These are phyloP conservation scores for Lomentospora prolificans DNA, from an alignment of 2,329 filamentous ascomycete genomes.

Conservation along the genomic window DNA sequence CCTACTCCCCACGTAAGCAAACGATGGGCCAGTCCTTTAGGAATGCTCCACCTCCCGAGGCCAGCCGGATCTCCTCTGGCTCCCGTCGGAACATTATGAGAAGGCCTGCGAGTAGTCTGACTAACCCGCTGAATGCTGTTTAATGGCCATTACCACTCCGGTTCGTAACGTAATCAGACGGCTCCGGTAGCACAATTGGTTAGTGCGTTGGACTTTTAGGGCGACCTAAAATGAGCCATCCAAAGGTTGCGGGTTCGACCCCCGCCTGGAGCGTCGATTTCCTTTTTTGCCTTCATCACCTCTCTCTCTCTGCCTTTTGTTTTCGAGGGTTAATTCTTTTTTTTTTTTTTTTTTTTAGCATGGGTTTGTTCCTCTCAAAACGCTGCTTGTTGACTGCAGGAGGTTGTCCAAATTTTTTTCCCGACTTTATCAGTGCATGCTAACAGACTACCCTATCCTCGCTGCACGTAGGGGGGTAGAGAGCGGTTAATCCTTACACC, in stretches of 20 bases:
- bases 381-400: conserved; percentile 2
- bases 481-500: not conserved
- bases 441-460: too few relatives aligned
- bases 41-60: too few relatives aligned
- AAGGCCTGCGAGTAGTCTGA: not conserved
- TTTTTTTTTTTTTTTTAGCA: conserved; percentile 1
- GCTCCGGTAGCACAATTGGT: conserved; percentile 16
- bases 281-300: not conserved
- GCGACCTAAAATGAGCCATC: conserved; percentile 8
- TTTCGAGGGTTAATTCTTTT: not conserved
- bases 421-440: too few relatives aligned
- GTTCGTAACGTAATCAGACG: not conserved
- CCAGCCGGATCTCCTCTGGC: too few relatives aligned
- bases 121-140: not conserved
- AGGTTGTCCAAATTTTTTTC: too few relatives aligned
- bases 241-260: conserved; percentile 16
- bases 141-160: not conserved
- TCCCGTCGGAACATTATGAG: too few relatives aligned
- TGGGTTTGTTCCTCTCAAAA: not conserved
- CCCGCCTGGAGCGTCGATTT: conserved; percentile 13
- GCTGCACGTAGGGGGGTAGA: not conserved
- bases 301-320: not conserved
- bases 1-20: too few relatives aligned
- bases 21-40: too few relatives aligned
- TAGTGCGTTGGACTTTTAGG: conserved; percentile 16